A percentile compares a stretch with the other conserved stretches of the same genome.
Evolutionary conservation across 2,329 filamentous ascomycete genomes (phyloP).

Genomic region (Hymenoscyphus linearis): DNA sequence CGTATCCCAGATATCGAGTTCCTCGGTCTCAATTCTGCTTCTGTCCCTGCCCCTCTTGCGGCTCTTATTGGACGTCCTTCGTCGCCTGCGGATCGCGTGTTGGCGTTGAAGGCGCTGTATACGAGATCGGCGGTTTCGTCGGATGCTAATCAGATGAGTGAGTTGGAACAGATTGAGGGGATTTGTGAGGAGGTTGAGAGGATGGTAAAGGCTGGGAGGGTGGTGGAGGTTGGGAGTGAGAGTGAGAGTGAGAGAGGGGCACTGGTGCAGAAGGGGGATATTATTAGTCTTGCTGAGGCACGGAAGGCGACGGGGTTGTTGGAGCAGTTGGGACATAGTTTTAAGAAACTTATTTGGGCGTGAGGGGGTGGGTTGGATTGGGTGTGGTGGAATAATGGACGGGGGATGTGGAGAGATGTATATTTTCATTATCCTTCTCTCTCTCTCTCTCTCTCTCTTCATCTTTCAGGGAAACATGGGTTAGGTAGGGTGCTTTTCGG

Average conservation of each 20-base stretch:
- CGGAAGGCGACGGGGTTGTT: constrained; percentile 80
- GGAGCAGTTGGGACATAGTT: constrained; percentile 79
- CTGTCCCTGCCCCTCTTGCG: constrained; percentile 13
- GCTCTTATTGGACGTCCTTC: constrained; percentile 15
- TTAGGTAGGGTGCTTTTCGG: too few relatives aligned
- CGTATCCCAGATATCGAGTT: constrained; percentile 20
- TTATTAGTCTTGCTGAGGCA: constrained; percentile 80
- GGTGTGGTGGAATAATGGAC: too few relatives aligned
- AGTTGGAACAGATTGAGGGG: constrained; percentile 33
- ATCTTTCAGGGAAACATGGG: too few relatives aligned
- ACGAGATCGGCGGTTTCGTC: constrained; percentile 37
- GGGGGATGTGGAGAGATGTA: too few relatives aligned
- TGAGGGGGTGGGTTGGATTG: constrained; percentile 9
- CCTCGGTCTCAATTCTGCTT: constrained; percentile 6
- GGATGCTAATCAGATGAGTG: constrained; percentile 22
- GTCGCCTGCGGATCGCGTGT: constrained; percentile 31
- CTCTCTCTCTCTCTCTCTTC: too few relatives aligned
- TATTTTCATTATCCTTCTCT: too few relatives aligned
- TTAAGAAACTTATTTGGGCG: constrained; percentile 93
- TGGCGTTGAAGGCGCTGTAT: constrained; percentile 53
- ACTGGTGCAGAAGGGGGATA: constrained; percentile 56
- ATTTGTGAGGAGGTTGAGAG: constrained; percentile 76
- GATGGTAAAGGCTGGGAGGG: constrained; percentile 48
- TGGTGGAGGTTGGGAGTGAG: constrained; percentile 27
- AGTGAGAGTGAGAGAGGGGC: constrained; percentile 37